phyloP scores from a whole-genome alignment of 257 asterid species.

The Solanum tarijense region DNA sequence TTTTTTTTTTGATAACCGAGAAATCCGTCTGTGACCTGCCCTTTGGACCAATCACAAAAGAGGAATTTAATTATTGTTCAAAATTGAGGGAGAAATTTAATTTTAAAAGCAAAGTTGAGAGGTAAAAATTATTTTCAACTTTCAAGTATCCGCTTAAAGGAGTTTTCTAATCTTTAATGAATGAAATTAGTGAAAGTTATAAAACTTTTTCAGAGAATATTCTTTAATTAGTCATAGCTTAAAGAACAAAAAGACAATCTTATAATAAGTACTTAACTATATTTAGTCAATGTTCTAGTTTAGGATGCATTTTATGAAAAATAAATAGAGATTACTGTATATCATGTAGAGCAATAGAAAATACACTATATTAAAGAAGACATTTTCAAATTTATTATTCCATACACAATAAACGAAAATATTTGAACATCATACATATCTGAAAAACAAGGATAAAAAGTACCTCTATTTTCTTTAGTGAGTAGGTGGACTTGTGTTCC shows the following conservation, averaged over 20 bases:
- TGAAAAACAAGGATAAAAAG: not conserved
- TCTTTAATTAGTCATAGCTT: not conserved
- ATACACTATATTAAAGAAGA: not conserved
- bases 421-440: not conserved
- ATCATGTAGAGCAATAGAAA: not conserved
- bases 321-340: not conserved
- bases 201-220: not conserved
- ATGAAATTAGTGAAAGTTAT: not conserved
- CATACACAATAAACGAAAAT: not conserved
- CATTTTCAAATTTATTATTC: not conserved
- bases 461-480: slow-evolving; percentile 23
- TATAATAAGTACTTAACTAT: not conserved
- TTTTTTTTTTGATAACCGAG: no score
- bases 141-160: not conserved
- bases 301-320: not conserved
- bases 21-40: no score
- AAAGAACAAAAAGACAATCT: not conserved
- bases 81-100: no score
- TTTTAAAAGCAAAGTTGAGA: no score
- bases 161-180: not conserved
- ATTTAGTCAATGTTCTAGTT: not conserved
- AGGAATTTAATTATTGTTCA: no score
- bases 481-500: slow-evolving; percentile 38
- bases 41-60: no score
- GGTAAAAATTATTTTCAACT: no score